Evolutionary conservation across 352 stramenopile species (phyloP), one percentile per base, ranked within the genome.

Genomic region (Pythium phragmiticola): DNA sequence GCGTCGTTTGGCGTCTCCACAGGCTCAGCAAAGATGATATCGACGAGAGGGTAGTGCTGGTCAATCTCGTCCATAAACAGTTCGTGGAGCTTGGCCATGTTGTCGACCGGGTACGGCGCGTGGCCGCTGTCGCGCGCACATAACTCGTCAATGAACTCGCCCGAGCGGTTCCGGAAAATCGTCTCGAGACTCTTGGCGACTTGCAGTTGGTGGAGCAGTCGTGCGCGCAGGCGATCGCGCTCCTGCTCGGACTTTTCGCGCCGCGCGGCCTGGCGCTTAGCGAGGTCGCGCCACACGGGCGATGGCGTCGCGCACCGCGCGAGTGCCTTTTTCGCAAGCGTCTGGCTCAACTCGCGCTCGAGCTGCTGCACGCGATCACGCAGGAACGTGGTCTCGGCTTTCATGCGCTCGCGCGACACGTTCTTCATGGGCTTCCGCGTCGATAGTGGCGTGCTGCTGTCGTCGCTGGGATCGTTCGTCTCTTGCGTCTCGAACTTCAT

Each of bases 1-100:
- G n/a, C 14, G 9, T 58, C 36, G 3, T 47, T n/a, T 3, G 23
- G n/a, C 2, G 34, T 13, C 37, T 3, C 48, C 6, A 34, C 36
- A 2, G 6, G 14, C 2, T 57, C 36, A 11, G 36, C 26, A 14
- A 65, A 41, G 8, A 65, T 39, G 3, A 21, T 50, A n/a, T 65
- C 48, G 17, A 59, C 50, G 3, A 54, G 42, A 28, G 39, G 33
- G 21, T 56, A 66, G 19, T 34, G 12, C 5, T 66, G 9, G 50
- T 66, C 60, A 26, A 66, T 56, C 50, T 66, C 51, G 19, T 66
- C 60, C 60, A 66, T 56, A 16, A 59, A 56, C 42, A 19, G 50
- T 0, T 54, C 43, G 36, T 66, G 60, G 9, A 66, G 49, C 34
- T 37, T 21, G 26, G 50, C 51, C n/a, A 66, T 7, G n/a, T 66